These are phyloP conservation scores for Trametes sp. DNA, from an alignment of 1,284 basidiomycete species.

Conservation along the genomic window DNA sequence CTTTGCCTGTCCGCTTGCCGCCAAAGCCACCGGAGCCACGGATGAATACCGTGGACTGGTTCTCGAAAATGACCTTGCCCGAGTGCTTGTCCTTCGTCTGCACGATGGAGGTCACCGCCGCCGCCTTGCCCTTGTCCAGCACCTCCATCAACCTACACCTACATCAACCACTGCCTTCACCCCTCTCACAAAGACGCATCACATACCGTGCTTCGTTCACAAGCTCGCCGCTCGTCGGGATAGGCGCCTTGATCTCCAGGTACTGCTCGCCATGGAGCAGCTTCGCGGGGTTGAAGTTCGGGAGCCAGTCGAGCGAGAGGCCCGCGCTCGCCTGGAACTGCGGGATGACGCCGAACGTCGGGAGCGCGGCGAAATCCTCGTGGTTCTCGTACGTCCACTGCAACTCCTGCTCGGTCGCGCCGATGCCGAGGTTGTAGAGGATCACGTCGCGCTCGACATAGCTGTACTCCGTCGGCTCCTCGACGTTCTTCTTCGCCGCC, in stretches of 20 bases:
- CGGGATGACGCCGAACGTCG: slow-evolving; percentile 97
- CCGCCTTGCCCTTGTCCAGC: slow-evolving; percentile 92
- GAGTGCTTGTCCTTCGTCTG: slow-evolving; percentile 83
- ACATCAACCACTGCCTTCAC: neutral
- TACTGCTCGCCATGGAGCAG: slow-evolving; percentile 99
- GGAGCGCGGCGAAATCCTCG: slow-evolving; percentile 87
- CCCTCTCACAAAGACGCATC: too few relatives aligned
- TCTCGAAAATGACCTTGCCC: slow-evolving; percentile 90
- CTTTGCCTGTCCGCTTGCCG: slow-evolving; percentile 86
- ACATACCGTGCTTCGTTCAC: slow-evolving; percentile 78
- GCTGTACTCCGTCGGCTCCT: slow-evolving; percentile 66
- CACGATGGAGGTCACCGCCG: slow-evolving; percentile 82
- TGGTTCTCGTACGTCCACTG: slow-evolving; percentile 93
- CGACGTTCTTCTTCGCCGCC: slow-evolving; percentile 77
- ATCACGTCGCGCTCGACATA: slow-evolving; percentile 94
- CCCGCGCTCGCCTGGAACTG: slow-evolving; percentile 79
- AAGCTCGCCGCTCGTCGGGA: slow-evolving; percentile 89
- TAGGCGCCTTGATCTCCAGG: slow-evolving; percentile 85
- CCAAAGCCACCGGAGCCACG: slow-evolving; percentile 96
- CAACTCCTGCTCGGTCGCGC: slow-evolving; percentile 93
- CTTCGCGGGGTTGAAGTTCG: slow-evolving; percentile 96
- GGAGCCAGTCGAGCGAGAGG: slow-evolving; percentile 84
- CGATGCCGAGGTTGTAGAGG: slow-evolving; percentile 95
- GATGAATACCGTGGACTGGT: slow-evolving; percentile 92
- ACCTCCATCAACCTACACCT: slow-evolving; percentile 74